These are phyloP conservation scores for Lolium rigidum DNA, from an alignment of 176 grass and related monocot genomes.

Conservation along the genomic window DNA sequence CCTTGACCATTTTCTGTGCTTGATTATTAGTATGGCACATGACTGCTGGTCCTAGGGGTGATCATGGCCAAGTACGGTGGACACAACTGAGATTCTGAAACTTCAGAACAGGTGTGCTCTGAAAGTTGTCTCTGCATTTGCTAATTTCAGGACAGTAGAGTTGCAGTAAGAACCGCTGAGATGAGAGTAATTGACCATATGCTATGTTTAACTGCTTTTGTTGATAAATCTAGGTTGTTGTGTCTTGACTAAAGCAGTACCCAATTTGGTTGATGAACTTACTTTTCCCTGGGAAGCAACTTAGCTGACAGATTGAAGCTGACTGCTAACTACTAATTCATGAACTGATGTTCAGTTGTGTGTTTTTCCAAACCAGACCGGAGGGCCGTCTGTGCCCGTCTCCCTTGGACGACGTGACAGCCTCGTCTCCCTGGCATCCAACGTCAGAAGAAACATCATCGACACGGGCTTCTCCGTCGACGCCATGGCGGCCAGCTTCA, in stretches of 20 bases:
- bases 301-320: neutral
- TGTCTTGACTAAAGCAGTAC: neutral
- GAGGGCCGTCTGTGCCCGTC: conserved; percentile 77
- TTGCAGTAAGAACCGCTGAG: neutral
- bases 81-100: conserved; percentile 23
- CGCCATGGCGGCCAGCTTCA: conserved; percentile 73
- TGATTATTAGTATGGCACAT: neutral
- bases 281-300: neutral
- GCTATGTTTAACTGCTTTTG: too few species aligned
- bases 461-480: conserved; percentile 85
- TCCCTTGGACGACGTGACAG: conserved; percentile 68
- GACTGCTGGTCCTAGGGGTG: neutral
- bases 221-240: neutral
- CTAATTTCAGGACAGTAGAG: neutral
- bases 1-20: neutral
- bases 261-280: neutral
- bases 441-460: conserved; percentile 86
- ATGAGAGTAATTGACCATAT: too few species aligned
- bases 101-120: neutral
- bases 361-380: conserved; percentile 56
- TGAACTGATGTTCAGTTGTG: conserved; percentile 6
- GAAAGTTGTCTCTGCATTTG: neutral
- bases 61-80: neutral
- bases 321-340: neutral
- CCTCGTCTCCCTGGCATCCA: conserved; percentile 71